Percentiles rank a stretch among this genome's conserved stretches.
These are phyloP conservation scores for Phytophthora crassamura DNA, from an alignment of 352 stramenopile genomes.

Conservation along the genomic window DNA sequence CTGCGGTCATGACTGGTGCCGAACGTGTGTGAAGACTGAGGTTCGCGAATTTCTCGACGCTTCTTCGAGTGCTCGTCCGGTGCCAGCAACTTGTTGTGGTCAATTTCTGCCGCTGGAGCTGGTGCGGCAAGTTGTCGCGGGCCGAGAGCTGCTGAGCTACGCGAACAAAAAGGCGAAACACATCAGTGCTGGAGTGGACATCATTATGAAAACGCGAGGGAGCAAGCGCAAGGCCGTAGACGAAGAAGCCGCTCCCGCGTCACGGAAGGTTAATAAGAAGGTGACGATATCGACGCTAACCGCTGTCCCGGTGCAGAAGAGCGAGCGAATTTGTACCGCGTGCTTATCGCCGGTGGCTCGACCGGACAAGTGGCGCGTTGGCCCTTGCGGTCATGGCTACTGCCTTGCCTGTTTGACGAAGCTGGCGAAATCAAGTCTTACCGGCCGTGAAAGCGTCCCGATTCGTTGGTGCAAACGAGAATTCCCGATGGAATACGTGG, in stretches of 20 bases:
- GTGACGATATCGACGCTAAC: background rate
- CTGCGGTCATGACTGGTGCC: slow-evolving; percentile 42
- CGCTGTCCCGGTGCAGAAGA: background rate
- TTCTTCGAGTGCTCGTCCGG: slow-evolving; percentile 19
- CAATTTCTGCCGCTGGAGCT: slow-evolving; percentile 43
- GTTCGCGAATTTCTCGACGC: slow-evolving; percentile 38
- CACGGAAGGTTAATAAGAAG: slow-evolving; percentile 17
- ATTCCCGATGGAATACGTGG: slow-evolving; percentile 46
- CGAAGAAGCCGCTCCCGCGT: background rate
- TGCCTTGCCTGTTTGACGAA: slow-evolving; percentile 43
- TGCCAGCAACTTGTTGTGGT: slow-evolving; percentile 50
- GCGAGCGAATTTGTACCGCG: slow-evolving; percentile 28
- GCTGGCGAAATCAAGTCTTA: slow-evolving; percentile 46
- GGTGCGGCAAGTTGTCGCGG: slow-evolving; percentile 32
- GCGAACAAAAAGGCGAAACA: slow-evolving; percentile 36
- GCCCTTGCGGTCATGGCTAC: slow-evolving; percentile 49
- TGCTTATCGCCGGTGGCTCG: slow-evolving; percentile 26
- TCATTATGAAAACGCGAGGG: background rate
- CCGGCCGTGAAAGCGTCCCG: slow-evolving; percentile 36
- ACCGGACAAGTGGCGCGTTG: slow-evolving; percentile 15
- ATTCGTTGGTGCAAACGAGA: slow-evolving; percentile 53
- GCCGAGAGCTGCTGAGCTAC: slow-evolving; percentile 40
- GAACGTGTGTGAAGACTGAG: slow-evolving; percentile 36
- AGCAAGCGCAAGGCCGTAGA: slow-evolving; percentile 27
- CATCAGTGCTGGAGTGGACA: background rate